Evolutionary conservation across 2,329 filamentous ascomycete species (phyloP).

Genomic region (Sarocladium brachiariae): DNA sequence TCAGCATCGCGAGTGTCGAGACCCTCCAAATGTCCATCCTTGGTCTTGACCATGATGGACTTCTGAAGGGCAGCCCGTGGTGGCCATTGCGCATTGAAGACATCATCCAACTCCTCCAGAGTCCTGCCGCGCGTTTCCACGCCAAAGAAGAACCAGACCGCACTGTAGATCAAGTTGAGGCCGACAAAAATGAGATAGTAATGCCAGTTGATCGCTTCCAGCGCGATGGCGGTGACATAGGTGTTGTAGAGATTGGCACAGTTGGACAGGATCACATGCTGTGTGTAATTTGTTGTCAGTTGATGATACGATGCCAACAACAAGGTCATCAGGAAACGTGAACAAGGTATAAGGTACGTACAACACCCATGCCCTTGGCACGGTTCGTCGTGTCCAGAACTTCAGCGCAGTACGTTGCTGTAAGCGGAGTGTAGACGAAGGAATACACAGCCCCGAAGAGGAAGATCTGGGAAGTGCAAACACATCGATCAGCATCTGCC

Average conservation of each 20-base stretch:
- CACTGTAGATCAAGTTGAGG: conserved; percentile 1
- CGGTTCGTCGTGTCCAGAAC: conserved; percentile 25
- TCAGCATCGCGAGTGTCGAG: background rate
- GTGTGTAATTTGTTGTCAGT: too few species aligned
- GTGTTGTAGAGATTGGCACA: conserved; percentile 26
- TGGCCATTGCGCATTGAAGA: conserved; percentile 10
- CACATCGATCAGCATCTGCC: too few species aligned
- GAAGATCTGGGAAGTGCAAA: conserved; percentile 30
- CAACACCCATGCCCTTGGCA: conserved; percentile 24
- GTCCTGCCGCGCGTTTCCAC: conserved; percentile 34
- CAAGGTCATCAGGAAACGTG: too few species aligned
- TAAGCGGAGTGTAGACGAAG: conserved; percentile 40
- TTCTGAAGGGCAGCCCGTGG: conserved; percentile 1
- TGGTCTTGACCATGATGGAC: background rate
- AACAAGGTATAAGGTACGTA: background rate
- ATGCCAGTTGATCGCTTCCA: conserved; percentile 23
- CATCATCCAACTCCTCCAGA: conserved; percentile 31
- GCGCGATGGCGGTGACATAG: conserved; percentile 23
- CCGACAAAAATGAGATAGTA: conserved; percentile 6
- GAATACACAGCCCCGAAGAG: conserved; percentile 46
- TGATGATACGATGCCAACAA: too few species aligned
- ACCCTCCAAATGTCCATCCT: conserved; percentile 1
- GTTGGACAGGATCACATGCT: conserved; percentile 22
- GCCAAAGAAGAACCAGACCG: background rate
- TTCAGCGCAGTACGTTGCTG: conserved; percentile 29